Conservation (phyloP, 2,329 filamentous ascomycete species). For the Chalaropsis ovoidea region DNA sequence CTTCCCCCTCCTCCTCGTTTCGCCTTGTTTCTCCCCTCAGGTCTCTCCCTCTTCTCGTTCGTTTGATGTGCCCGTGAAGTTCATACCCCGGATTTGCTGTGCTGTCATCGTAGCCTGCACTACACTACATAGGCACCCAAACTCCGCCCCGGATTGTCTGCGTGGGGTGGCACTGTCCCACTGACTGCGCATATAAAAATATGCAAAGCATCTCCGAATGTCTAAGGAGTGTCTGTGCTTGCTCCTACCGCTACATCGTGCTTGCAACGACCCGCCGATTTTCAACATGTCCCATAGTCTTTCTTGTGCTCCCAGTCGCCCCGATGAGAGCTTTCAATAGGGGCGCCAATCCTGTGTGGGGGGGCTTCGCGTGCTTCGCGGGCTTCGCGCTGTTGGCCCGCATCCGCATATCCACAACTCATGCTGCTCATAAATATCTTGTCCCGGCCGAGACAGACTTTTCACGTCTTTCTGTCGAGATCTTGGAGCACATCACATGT, state of each 20-base stretch:
- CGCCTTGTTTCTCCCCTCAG: background rate
- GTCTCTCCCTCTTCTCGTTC: background rate
- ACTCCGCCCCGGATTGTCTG: background rate
- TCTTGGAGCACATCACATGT: too few species aligned
- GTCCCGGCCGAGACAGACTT: too few species aligned
- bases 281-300: too few species aligned
- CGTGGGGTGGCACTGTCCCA: background rate
- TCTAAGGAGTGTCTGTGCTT: background rate
- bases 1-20: background rate
- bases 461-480: too few species aligned
- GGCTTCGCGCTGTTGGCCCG: too few species aligned
- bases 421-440: too few species aligned
- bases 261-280: too few species aligned
- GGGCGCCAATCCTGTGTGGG: too few species aligned
- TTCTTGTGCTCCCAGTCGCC: too few species aligned
- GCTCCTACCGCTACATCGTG: background rate
- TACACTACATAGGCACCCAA: background rate
- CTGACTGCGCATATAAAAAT: background rate
- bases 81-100: constrained; percentile 10
- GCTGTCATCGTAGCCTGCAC: background rate
- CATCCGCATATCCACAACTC: too few species aligned
- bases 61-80: constrained; percentile 3
- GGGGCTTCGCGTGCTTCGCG: too few species aligned
- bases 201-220: background rate
- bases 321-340: too few species aligned